Evolutionary conservation across 2,329 filamentous ascomycete genomes (phyloP).

Genomic region (Aspergillus costaricaensis): DNA sequence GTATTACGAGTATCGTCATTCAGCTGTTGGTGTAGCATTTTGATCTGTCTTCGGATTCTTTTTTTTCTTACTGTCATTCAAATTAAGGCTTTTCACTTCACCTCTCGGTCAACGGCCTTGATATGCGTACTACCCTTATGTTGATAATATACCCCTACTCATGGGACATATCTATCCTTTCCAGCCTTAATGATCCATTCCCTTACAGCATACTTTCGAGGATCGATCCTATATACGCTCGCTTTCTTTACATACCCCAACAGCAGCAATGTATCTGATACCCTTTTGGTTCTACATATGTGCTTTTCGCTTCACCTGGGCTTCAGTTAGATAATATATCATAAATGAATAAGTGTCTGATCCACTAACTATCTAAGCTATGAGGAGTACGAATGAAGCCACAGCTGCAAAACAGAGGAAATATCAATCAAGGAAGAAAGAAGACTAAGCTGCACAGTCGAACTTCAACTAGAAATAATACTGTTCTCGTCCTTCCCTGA

Average conservation of each 20-base stretch:
- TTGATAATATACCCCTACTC: not conserved
- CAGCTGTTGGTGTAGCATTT: slow-evolving; percentile 36
- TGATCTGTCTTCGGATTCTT: slow-evolving; percentile 14
- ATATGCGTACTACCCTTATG: not conserved
- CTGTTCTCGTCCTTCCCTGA: too few species aligned
- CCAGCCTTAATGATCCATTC: not conserved
- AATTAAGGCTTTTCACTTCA: not conserved
- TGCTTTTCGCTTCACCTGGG: too few species aligned
- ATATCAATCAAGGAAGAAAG: too few species aligned
- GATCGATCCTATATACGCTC: not conserved
- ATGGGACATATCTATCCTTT: not conserved
- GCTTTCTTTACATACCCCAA: not conserved
- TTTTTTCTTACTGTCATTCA: not conserved
- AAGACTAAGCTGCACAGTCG: too few species aligned
- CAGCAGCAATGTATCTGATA: not conserved
- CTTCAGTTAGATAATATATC: too few species aligned
- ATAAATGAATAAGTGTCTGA: too few species aligned
- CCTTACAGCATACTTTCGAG: not conserved
- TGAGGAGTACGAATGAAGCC: too few species aligned
- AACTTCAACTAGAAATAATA: too few species aligned
- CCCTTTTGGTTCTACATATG: not conserved
- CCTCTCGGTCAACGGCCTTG: not conserved
- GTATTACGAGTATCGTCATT: slow-evolving; percentile 24
- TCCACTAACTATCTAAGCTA: too few species aligned
- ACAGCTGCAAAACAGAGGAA: too few species aligned